phyloP scores from a whole-genome alignment of 192 early-diverging fungal genomes.

The Phycomyces nitens region DNA sequence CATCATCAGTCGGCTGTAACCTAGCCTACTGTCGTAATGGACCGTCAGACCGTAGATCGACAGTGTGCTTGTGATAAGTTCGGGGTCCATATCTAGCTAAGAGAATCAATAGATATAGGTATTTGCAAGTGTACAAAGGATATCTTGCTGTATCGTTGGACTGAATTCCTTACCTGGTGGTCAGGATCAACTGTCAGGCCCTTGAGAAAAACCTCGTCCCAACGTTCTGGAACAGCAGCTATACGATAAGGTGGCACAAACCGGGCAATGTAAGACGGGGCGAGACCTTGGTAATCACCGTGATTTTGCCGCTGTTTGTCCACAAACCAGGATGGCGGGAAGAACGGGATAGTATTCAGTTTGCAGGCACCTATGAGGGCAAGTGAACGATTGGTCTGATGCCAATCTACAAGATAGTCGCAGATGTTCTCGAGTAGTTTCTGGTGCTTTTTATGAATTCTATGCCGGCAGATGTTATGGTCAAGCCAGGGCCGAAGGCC shows the following conservation, averaged over 20 bases:
- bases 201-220: constrained; percentile 30
- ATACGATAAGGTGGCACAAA: constrained; percentile 32
- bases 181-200: constrained; percentile 22
- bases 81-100: constrained; percentile 16
- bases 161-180: constrained; percentile 16
- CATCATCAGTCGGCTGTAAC: constrained; percentile 26
- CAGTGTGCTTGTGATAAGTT: constrained; percentile 7
- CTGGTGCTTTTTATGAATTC: constrained; percentile 14
- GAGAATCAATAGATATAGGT: neutral
- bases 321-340: constrained; percentile 24
- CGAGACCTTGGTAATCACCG: constrained; percentile 15
- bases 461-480: constrained; percentile 1
- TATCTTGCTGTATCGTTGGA: neutral
- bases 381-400: constrained; percentile 14
- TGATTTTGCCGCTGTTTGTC: constrained; percentile 16
- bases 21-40: constrained; percentile 15
- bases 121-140: neutral
- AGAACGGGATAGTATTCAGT: constrained; percentile 20
- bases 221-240: constrained; percentile 16
- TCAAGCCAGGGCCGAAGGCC: constrained; percentile 17
- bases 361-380: constrained; percentile 9
- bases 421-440: constrained; percentile 17
- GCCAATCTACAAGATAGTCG: constrained; percentile 20
- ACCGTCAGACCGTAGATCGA: constrained; percentile 25
- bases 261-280: constrained; percentile 23